Conservation (phyloP, 176 grass and related monocot species). For the Juncus effusus region DNA sequence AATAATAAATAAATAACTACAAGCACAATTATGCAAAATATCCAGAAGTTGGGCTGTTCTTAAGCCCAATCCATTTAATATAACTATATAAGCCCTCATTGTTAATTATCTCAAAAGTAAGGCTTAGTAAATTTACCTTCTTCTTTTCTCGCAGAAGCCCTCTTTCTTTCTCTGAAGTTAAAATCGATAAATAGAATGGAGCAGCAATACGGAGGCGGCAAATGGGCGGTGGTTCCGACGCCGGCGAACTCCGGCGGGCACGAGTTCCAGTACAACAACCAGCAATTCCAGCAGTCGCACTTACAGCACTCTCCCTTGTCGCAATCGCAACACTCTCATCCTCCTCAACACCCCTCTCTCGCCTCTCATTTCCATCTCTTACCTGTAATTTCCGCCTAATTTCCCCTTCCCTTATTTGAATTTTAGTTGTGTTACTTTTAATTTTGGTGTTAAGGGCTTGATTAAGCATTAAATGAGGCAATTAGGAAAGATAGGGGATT, state of each 20-base stretch:
- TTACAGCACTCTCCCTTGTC: slow-evolving; percentile 6
- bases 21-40: no score
- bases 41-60: no score
- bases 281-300: slow-evolving; percentile 10
- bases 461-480: not conserved
- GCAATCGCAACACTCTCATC: not conserved
- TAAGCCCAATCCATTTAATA: no score
- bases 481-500: no score
- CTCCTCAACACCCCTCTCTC: slow-evolving; percentile 31
- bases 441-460: no score
- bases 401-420: not conserved
- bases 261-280: not conserved
- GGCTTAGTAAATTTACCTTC: not conserved
- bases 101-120: no score
- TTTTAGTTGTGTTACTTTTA: no score
- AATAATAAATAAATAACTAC: no score
- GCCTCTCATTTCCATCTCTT: slow-evolving; percentile 40
- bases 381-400: slow-evolving; percentile 3
- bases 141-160: not conserved
- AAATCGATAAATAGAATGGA: not conserved
- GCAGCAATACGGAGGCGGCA: slow-evolving; percentile 16
- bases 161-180: not conserved
- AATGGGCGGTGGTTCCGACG: slow-evolving; percentile 24
- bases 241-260: slow-evolving; percentile 11
- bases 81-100: no score